Base-by-base conservation (phyloP, 78 protist species). In the Protostelium mycophagum region DNA sequence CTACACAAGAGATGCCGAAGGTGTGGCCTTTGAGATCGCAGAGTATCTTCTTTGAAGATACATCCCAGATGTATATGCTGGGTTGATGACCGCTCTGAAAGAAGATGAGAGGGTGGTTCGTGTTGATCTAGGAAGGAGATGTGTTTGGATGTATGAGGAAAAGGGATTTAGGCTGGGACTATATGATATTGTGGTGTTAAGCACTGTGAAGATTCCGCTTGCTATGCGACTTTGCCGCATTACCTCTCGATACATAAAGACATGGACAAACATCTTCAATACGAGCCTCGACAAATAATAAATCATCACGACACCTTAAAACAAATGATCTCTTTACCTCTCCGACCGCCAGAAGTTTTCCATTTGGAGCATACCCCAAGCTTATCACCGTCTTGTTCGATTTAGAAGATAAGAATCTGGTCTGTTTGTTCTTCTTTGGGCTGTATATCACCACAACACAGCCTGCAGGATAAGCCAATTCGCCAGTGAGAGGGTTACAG, bases 351-450 rank as follows among this genome's bases (percentile, higher is more conserved):
- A 86, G 88, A 1, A 36, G 28, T 38, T 86, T 86, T 1, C 88
- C 88, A 25, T 86, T 37, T 9, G 88, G 10, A 34, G 88, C 31
- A 37, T 36, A 86, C 10, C 63, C 37, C 25, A 86, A 34, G 39
- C 38, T 36, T 5, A n/a, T 86, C n/a, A 86, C 36, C 63, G 37
- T 5, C 34, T 86, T 86, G 16, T 34, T 28, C 38, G 73, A 51
- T 51, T 5, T 5, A 51, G 36, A 34, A 10, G 1, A 34, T 16
- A 86, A 9, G 9, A 86, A 86, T n/a, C 88, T 5, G 10, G 39
- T 35, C 39, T 86, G 88, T 37, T 86, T 86, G 88, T 86, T 86
- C 88, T 37, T 35, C 88, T 86, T 86, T n/a, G 88, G 83, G 36
- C 37, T 28, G 88, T 35, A 86, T 1, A 86, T 35, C 36, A 86